phyloP scores from a whole-genome alignment of 2,329 filamentous ascomycete species.

The Colletotrichum sublineola region DNA sequence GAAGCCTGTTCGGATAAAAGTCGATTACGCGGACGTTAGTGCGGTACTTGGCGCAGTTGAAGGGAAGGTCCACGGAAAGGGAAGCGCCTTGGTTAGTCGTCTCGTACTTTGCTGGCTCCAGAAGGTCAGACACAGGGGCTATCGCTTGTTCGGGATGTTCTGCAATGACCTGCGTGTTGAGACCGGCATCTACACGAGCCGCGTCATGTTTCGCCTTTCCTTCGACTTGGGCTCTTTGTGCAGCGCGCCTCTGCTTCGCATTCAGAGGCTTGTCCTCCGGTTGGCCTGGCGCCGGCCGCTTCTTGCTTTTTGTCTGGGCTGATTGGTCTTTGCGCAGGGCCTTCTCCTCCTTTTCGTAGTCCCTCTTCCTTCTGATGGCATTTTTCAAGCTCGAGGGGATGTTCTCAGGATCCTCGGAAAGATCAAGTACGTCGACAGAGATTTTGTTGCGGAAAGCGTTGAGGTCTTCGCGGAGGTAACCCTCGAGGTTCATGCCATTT shows the following conservation, averaged over 20 bases:
- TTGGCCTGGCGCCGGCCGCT: slow-evolving; percentile 37
- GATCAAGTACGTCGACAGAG: slow-evolving; percentile 67
- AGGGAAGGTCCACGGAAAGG: slow-evolving; percentile 69
- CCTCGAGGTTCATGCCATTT: slow-evolving; percentile 74
- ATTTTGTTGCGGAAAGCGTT: slow-evolving; percentile 59
- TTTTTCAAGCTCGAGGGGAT: slow-evolving; percentile 65
- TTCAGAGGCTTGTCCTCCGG: slow-evolving; percentile 42
- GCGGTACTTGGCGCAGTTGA: slow-evolving; percentile 80
- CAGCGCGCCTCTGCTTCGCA: slow-evolving; percentile 44
- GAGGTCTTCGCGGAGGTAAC: slow-evolving; percentile 75
- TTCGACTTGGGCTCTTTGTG: slow-evolving; percentile 19
- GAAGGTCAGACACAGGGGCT: slow-evolving; percentile 56
- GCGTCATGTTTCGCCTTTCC: slow-evolving; percentile 45
- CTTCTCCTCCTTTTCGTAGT: slow-evolving; percentile 70
- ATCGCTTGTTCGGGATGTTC: slow-evolving; percentile 56
- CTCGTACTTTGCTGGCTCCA: slow-evolving; percentile 55
- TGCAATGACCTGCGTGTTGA: slow-evolving; percentile 61
- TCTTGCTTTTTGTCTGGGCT: slow-evolving; percentile 40
- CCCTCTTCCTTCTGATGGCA: slow-evolving; percentile 72
- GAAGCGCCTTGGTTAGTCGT: slow-evolving; percentile 57
- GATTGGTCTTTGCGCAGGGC: slow-evolving; percentile 51
- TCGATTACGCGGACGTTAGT: slow-evolving; percentile 83
- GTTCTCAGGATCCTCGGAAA: slow-evolving; percentile 54
- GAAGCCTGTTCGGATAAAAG: slow-evolving; percentile 78
- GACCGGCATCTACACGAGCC: slow-evolving; percentile 47